Percentiles rank a stretch among this genome's conserved stretches.
Evolutionary conservation across 495 filamentous ascomycete genomes (phyloP).

Genomic region (Aspergillus egyptiacus): DNA sequence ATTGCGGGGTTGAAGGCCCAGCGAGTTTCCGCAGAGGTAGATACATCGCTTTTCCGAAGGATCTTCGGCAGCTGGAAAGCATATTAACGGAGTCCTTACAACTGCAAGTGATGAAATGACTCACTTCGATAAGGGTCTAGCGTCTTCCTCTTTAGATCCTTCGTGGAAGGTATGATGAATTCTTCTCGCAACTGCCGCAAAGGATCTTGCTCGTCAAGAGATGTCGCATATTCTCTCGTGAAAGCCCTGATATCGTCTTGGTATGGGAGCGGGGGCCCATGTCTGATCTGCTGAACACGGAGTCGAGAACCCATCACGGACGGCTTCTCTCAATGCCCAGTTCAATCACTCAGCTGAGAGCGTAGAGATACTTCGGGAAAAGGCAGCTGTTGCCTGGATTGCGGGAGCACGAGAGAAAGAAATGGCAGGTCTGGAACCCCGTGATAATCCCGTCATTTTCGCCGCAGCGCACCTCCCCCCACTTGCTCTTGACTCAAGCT

Average conservation of each 20-base stretch:
- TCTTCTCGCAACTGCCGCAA: constrained; percentile 63
- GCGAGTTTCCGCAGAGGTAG: constrained; percentile 95
- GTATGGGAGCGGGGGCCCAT: constrained; percentile 30
- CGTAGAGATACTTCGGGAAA: neutral
- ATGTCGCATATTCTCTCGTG: constrained; percentile 51
- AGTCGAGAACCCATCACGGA: constrained; percentile 25
- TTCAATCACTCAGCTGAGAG: neutral
- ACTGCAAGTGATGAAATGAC: no score
- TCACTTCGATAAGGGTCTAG: constrained; percentile 39
- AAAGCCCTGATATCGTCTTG: constrained; percentile 37
- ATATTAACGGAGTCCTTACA: no score
- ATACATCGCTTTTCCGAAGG: constrained; percentile 48
- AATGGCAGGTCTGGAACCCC: no score
- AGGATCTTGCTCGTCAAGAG: constrained; percentile 63
- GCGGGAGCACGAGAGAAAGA: neutral
- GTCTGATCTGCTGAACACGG: constrained; percentile 27
- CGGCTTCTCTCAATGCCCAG: neutral
- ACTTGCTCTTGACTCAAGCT: no score
- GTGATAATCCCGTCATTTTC: neutral
- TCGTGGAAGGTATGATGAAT: constrained; percentile 79
- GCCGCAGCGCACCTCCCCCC: neutral
- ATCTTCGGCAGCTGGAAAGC: constrained; percentile 26
- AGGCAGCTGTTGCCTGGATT: neutral
- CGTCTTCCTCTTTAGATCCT: constrained; percentile 63
- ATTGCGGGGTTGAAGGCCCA: constrained; percentile 79